Conservation (phyloP, 805 yeast genomes). For the Pichia gijzeniarum region DNA sequence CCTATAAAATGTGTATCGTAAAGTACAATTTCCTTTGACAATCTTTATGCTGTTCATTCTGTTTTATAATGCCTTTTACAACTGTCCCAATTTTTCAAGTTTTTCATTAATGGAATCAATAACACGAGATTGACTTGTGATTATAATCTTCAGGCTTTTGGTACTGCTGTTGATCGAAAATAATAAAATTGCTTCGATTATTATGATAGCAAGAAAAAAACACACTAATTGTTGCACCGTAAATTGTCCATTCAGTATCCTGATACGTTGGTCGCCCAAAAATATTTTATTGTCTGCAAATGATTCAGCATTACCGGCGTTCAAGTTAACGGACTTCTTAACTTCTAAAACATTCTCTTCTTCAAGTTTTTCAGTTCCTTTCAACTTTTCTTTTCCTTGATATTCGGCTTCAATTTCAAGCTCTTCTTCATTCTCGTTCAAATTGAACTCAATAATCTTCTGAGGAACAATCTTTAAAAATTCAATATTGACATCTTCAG, state of each 20-base stretch:
- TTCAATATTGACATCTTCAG: constrained; percentile 34
- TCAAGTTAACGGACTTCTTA: no score
- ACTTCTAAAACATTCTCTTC: no score
- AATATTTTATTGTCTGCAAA: background rate
- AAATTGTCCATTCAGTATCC: background rate
- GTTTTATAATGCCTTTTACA: background rate
- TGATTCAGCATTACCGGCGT: no score
- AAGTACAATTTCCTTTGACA: background rate
- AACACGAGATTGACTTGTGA: no score
- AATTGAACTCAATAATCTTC: constrained; percentile 2
- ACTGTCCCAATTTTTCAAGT: background rate
- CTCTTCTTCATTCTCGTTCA: background rate
- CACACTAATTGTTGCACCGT: background rate
- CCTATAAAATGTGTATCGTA: background rate
- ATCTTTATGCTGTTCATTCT: no score
- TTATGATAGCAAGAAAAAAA: no score
- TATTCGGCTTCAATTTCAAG: background rate
- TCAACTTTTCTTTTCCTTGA: background rate
- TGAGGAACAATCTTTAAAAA: constrained; percentile 18
- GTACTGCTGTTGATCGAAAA: no score
- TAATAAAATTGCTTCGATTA: no score
- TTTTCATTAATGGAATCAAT: no score
- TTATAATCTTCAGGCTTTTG: no score
- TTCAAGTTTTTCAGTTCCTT: background rate
- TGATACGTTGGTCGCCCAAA: background rate